Evolutionary conservation across 371 early-diverging fungal genomes (phyloP).

Genomic region (Vairimorpha apis): DNA sequence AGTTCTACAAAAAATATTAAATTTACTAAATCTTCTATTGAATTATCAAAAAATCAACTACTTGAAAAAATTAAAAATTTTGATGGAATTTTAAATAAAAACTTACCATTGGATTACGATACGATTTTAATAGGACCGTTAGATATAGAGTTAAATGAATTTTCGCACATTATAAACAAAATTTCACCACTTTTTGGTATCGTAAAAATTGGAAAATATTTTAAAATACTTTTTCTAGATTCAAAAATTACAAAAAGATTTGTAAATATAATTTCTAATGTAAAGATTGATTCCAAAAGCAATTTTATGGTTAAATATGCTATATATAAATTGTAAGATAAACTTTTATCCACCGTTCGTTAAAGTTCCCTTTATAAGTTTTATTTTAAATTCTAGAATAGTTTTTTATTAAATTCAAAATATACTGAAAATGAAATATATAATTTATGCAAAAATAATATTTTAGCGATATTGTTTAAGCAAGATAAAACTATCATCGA

Average conservation of each 20-base stretch:
- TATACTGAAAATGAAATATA: not conserved
- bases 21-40: not conserved
- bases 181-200: conserved; percentile 20
- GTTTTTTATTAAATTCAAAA: conserved; percentile 16
- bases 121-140: conserved; percentile 28
- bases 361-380: conserved; percentile 7
- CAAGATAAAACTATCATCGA: conserved; percentile 12
- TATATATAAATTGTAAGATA: conserved; percentile 20
- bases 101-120: conserved; percentile 11
- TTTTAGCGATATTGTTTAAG: not conserved
- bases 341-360: not conserved
- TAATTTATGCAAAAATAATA: not conserved
- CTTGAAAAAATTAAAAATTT: not conserved
- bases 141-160: not conserved
- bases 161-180: conserved; percentile 15
- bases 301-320: not conserved
- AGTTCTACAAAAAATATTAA: not conserved
- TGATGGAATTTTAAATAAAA: conserved; percentile 11
- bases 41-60: not conserved
- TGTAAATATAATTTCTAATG: conserved; percentile 14
- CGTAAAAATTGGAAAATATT: not conserved
- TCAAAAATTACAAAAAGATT: not conserved
- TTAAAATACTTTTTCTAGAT: conserved; percentile 12
- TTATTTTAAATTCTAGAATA: conserved; percentile 1
- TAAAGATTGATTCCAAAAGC: not conserved